Base-by-base conservation (phyloP, 768 basidiomycete genomes). In the Podaxis sp. region DNA sequence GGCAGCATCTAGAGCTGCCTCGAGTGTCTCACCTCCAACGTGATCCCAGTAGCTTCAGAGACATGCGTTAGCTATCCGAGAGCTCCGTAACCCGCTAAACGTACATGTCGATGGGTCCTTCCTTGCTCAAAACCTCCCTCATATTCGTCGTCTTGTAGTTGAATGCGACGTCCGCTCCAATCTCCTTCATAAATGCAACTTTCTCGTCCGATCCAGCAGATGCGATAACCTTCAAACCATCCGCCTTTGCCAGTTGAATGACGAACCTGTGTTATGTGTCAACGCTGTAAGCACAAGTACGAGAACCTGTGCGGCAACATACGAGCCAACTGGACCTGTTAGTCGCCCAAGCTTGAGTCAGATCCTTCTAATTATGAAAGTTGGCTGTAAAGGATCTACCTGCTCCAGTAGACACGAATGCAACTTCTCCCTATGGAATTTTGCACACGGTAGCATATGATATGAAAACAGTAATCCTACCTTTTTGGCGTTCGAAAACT, bases 191-290 rank as follows among this genome's bases (percentile, higher is more conserved):
- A 66, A 81, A 88, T 4, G 75, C 69, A 5, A 91, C 86, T 70
- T 92, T 91, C 55, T 88, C 85, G n/a, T 90, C 87, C 0, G 83
- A 82, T 1, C 90, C 88, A 0, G 87, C 85, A 0, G 85, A 88
- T 0, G 82, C 86, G 52, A 92, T 87, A 40, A 91, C 89, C 65
- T 85, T 87, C 23, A 79, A 67, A 2, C 82, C 82, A n/a, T 81
- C 77, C 0, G 65, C 63, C 54, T 84, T 83, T 0, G 82, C 81
- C 4, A 83, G 68, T 59, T 84, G 82, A 48, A 82, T 77, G 18
- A 83, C 79, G 11, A 83, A 48, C 1, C 80, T 82, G 53, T 11
- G 21, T 5, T 21, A 13, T 6, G 5, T 59, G 9, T 25, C 10
- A n/a, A 5, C 14, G 1, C 4, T 53, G 3, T 1, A 5, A 40